These are phyloP conservation scores for Inga laurina DNA, from an alignment of 306 rosid genomes.

Conservation along the genomic window DNA sequence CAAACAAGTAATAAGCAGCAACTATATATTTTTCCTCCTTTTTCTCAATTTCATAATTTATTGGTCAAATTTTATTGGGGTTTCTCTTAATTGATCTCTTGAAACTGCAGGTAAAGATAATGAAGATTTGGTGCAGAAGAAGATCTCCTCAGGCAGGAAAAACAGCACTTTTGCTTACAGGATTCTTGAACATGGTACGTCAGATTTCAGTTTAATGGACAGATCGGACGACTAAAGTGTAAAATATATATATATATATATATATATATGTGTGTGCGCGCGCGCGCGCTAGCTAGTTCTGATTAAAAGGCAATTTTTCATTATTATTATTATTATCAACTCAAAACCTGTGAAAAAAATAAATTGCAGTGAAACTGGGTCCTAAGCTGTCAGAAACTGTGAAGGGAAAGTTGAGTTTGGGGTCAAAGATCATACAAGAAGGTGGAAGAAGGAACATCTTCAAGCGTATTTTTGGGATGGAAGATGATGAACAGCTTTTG, in stretches of 20 bases:
- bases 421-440: conserved; percentile 63
- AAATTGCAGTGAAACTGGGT: conserved; percentile 66
- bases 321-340: background rate
- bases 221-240: background rate
- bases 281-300: background rate
- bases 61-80: background rate
- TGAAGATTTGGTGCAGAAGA: conserved; percentile 31
- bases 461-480: conserved; percentile 61
- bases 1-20: conserved; percentile 43
- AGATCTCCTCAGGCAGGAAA: conserved; percentile 32
- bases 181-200: conserved; percentile 70
- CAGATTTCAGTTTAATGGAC: background rate
- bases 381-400: conserved; percentile 61
- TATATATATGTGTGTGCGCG: no score
- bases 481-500: conserved; percentile 69
- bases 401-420: conserved; percentile 77
- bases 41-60: background rate
- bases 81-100: background rate
- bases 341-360: background rate
- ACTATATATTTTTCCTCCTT: conserved; percentile 8
- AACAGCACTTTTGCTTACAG: conserved; percentile 48
- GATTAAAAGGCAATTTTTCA: background rate
- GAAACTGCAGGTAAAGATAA: conserved; percentile 35
- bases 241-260: background rate
- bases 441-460: conserved; percentile 81